Evolutionary conservation across 2,329 filamentous ascomycete genomes (phyloP).

Genomic region (Ustulina deusta): DNA sequence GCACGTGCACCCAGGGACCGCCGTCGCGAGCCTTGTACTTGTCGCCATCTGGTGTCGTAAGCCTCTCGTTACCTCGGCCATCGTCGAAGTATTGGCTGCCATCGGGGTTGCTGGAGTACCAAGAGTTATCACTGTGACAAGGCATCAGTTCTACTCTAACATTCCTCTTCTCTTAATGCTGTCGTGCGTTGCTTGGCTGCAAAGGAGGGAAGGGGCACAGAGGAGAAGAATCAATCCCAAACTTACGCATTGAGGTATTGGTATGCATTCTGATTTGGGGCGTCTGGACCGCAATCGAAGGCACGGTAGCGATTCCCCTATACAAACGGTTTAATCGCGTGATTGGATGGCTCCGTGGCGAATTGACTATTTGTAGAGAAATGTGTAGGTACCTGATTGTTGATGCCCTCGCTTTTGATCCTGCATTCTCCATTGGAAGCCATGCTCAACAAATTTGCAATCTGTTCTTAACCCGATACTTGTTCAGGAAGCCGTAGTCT

Average conservation of each 20-base stretch:
- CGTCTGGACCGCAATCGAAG: neutral
- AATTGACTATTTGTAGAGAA: neutral
- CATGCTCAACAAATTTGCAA: neutral
- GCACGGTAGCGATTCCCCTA: neutral
- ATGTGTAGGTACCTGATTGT: constrained; percentile 2
- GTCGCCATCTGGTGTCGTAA: neutral
- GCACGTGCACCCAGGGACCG: constrained; percentile 1
- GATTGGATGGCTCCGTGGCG: neutral
- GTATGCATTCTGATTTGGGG: constrained; percentile 8
- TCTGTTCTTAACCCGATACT: neutral
- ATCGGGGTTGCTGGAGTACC: neutral
- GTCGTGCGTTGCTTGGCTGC: neutral
- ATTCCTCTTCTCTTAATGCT: neutral
- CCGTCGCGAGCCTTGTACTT: neutral
- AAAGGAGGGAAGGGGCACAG: neutral
- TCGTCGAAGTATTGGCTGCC: neutral
- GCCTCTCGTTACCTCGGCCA: neutral
- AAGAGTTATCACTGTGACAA: neutral
- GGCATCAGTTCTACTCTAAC: neutral
- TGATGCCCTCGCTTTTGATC: constrained; percentile 11
- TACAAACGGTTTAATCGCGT: neutral
- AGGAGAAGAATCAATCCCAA: neutral
- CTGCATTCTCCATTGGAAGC: neutral
- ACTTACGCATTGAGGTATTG: constrained; percentile 6
- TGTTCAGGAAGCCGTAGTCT: neutral